Conservation (phyloP, 169 alveolate genomes). For the Eimeria necatrix region DNA sequence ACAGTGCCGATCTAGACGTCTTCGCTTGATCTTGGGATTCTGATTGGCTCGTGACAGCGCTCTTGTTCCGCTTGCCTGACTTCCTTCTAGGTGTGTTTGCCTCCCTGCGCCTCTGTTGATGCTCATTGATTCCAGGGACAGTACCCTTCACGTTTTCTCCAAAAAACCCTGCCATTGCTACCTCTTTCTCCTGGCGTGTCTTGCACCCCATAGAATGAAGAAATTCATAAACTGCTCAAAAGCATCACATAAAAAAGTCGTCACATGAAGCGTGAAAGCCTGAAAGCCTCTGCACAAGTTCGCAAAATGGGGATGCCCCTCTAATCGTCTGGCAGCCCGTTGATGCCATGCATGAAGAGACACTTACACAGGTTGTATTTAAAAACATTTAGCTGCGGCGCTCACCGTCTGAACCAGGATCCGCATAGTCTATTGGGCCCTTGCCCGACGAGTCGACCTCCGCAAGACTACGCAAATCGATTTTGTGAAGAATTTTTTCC, state of each 20-base stretch:
- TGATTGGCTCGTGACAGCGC: background rate
- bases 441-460: slow-evolving; percentile 73
- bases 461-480: slow-evolving; percentile 54
- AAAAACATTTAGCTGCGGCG: background rate
- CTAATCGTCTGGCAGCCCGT: background rate
- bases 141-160: slow-evolving; percentile 75
- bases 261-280: background rate
- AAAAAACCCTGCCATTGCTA: slow-evolving; percentile 71
- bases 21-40: slow-evolving; percentile 28
- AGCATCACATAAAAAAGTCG: slow-evolving; percentile 1
- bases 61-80: background rate
- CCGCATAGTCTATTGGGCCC: slow-evolving; percentile 74
- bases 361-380: background rate
- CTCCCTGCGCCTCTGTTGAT: slow-evolving; percentile 70
- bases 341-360: too few species aligned
- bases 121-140: slow-evolving; percentile 65
- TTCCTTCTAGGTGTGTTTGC: slow-evolving; percentile 48
- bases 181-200: slow-evolving; percentile 76
- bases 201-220: slow-evolving; percentile 79
- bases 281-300: background rate
- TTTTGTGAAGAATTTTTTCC: slow-evolving; percentile 57
- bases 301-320: background rate
- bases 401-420: slow-evolving; percentile 71
- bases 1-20: background rate
- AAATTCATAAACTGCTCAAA: slow-evolving; percentile 70